phyloP scores from a whole-genome alignment of 2,329 filamentous ascomycete genomes.

The Paracorniculantispora psalliotae region DNA sequence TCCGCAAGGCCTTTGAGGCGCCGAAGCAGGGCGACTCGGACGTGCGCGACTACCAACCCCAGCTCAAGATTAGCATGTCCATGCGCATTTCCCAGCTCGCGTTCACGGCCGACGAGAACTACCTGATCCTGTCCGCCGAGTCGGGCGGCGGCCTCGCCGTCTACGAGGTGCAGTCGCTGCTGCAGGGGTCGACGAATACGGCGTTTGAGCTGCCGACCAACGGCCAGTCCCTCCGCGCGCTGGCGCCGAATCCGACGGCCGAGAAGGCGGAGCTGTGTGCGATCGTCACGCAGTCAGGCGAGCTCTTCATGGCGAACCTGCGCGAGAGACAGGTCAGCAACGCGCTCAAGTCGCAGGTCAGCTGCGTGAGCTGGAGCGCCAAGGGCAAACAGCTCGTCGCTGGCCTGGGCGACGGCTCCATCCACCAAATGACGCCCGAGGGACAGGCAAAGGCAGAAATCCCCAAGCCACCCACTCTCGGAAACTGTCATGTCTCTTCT shows the following conservation, averaged over 20 bases:
- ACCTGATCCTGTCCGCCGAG: constrained; percentile 78
- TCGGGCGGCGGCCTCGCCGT: constrained; percentile 75
- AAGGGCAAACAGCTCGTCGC: constrained; percentile 90
- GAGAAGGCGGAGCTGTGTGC: constrained; percentile 73
- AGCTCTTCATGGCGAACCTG: constrained; percentile 78
- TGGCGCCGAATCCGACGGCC: constrained; percentile 75
- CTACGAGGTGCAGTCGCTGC: constrained; percentile 68
- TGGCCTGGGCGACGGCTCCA: constrained; percentile 74
- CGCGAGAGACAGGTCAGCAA: constrained; percentile 61
- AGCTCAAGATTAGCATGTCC: constrained; percentile 67
- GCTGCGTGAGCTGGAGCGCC: constrained; percentile 84
- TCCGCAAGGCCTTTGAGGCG: constrained; percentile 68
- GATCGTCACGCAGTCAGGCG: constrained; percentile 72
- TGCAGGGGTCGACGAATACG: constrained; percentile 61
- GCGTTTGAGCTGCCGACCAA: constrained; percentile 75
- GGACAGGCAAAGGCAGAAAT: constrained; percentile 74
- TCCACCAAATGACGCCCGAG: constrained; percentile 77
- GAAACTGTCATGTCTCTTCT: constrained; percentile 68
- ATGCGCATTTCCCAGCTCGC: constrained; percentile 79
- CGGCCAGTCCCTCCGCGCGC: constrained; percentile 63
- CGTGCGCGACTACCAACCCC: constrained; percentile 65
- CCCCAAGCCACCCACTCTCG: constrained; percentile 66
- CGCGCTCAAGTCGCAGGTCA: constrained; percentile 66
- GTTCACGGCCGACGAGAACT: constrained; percentile 86
- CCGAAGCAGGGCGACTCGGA: constrained; percentile 58